Evolutionary conservation across 2,329 filamentous ascomycete genomes (phyloP), one percentile per base, ranked within the genome.

Genomic region (Ceratocystis ficicola): DNA sequence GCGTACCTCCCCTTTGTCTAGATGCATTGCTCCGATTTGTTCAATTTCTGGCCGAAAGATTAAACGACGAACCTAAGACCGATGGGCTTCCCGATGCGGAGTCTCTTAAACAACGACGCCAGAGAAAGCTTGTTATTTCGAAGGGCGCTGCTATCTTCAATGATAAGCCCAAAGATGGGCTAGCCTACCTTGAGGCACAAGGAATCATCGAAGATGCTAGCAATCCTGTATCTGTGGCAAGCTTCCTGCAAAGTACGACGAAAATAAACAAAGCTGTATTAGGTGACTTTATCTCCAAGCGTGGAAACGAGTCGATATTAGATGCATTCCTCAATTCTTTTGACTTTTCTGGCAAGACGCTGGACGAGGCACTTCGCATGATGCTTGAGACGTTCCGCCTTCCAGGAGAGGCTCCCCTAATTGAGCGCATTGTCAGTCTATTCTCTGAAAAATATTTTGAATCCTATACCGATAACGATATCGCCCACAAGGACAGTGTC

Each of bases 211-310:
- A 86, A 32, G 83, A 91, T 73, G 81, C 85, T 0, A 83, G 84
- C 57, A 83, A 96, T 72, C 86, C 92, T 5, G 77, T 81, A n/a
- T 84, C 86, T 44, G 86, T 96, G 52, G 91, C 93, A n/a, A 81
- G 79, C 57, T 99, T 99, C 72, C 77, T 99, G 61, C 90, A 89
- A 74, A 89, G 89, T 36, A 96, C 94, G 1, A 87, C 89, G 1
- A 82, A 93, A 59, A 81, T 97, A 55, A 94, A 93, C 69, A 99
- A 99, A 76, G 91, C 88, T 71, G 80, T 92, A 0, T 82, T 99
- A 1, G 94, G 94, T 66, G 94, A 99, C 65, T 99, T 89, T 73
- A 81, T 99, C 64, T 94, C 93, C 0, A 99, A 97, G 74, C 89
- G 85, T 71, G 86, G 87, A 57, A 96, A 96, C 71, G 92, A 95